Conservation (phyloP, 2,329 filamentous ascomycete species). For the Talaromyces sp. region DNA sequence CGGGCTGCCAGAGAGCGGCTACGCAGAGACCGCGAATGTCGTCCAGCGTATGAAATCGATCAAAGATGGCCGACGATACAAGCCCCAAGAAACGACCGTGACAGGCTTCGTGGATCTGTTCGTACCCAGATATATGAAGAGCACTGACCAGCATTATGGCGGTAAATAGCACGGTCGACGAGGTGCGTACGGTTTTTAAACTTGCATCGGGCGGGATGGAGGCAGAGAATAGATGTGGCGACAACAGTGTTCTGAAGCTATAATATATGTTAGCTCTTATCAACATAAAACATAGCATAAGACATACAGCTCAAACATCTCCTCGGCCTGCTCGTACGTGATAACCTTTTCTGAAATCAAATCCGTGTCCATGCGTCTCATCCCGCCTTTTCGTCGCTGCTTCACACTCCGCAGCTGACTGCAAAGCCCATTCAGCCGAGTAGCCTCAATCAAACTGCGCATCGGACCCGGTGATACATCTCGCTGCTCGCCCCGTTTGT, state of each 20-base stretch:
- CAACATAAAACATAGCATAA: neutral
- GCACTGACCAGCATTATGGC: slow-evolving; percentile 49
- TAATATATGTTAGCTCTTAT: neutral
- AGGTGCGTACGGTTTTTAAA: slow-evolving; percentile 41
- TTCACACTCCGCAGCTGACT: slow-evolving; percentile 11
- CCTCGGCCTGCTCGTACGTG: slow-evolving; percentile 1
- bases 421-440: slow-evolving; percentile 7
- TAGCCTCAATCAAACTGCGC: slow-evolving; percentile 9
- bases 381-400: neutral
- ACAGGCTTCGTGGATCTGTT: slow-evolving; percentile 43
- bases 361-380: neutral
- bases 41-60: slow-evolving; percentile 47
- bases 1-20: slow-evolving; percentile 58
- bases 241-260: neutral
- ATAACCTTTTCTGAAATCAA: slow-evolving; percentile 1
- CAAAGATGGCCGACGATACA: slow-evolving; percentile 48
- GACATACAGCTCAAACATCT: neutral
- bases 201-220: slow-evolving; percentile 17
- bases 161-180: slow-evolving; percentile 46
- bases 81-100: slow-evolving; percentile 48
- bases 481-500: slow-evolving; percentile 1
- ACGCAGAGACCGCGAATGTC: slow-evolving; percentile 57
- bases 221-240: neutral
- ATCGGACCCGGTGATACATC: slow-evolving; percentile 9
- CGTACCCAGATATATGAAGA: slow-evolving; percentile 45